Evolutionary conservation across 1,284 basidiomycete species (phyloP).

Genomic region (Ustilago trichophora): DNA sequence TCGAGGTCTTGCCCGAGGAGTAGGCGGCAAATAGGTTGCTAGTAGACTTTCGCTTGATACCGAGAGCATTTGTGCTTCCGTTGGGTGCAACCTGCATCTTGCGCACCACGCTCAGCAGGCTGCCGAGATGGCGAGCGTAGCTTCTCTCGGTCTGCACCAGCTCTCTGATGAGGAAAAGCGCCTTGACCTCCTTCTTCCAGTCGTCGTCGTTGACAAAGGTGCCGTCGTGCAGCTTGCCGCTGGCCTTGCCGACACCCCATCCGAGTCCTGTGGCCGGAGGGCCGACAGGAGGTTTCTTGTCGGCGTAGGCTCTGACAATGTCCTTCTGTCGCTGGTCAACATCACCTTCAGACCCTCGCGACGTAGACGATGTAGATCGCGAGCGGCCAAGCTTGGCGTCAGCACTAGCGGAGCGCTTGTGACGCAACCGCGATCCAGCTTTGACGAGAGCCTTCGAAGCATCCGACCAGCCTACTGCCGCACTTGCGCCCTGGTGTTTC

Average conservation of each 20-base stretch:
- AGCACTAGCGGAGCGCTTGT: constrained; percentile 30
- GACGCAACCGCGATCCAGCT: constrained; percentile 5
- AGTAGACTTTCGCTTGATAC: constrained; percentile 30
- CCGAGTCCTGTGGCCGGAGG: constrained; percentile 27
- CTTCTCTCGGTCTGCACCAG: constrained; percentile 63
- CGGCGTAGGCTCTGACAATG: constrained; percentile 29
- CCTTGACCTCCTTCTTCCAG: constrained; percentile 65
- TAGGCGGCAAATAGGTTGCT: constrained; percentile 36
- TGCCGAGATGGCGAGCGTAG: constrained; percentile 59
- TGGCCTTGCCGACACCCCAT: constrained; percentile 54
- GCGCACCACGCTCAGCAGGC: constrained; percentile 50
- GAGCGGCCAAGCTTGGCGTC: constrained; percentile 17
- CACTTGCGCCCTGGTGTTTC: no score
- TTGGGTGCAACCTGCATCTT: constrained; percentile 20
- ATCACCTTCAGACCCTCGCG: constrained; percentile 6
- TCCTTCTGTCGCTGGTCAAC: constrained; percentile 46
- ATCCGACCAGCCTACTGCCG: neutral
- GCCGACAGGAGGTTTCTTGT: constrained; percentile 14
- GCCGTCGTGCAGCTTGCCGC: constrained; percentile 52
- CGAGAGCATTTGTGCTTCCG: constrained; percentile 9
- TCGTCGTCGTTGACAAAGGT: constrained; percentile 61
- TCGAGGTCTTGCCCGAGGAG: constrained; percentile 12
- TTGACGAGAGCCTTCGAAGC: neutral
- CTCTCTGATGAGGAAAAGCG: constrained; percentile 63
- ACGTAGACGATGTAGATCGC: neutral